These are phyloP conservation scores for Aspergillus fumigatiaffinis DNA, from an alignment of 2,329 filamentous ascomycete genomes.

Conservation along the genomic window DNA sequence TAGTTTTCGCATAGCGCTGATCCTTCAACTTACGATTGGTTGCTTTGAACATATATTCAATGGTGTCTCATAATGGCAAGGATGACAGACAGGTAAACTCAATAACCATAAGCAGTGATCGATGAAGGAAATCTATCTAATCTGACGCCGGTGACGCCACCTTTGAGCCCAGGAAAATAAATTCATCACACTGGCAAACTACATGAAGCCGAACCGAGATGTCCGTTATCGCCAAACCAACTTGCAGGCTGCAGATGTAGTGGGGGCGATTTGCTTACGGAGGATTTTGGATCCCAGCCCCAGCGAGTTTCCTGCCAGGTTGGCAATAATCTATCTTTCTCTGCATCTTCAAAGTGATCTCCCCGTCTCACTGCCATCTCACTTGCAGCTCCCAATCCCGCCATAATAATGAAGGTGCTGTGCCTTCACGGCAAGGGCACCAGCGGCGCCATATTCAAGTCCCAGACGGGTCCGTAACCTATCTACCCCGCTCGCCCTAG, in stretches of 20 bases:
- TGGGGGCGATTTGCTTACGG: background rate
- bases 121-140: background rate
- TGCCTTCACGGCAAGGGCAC: slow-evolving; percentile 39
- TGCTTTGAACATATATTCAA: background rate
- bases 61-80: background rate
- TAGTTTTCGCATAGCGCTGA: background rate
- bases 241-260: background rate
- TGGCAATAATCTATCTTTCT: background rate
- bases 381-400: background rate
- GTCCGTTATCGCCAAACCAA: background rate
- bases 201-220: background rate
- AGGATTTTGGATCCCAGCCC: background rate
- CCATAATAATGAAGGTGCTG: slow-evolving; percentile 26
- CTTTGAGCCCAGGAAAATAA: too few species aligned
- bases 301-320: background rate
- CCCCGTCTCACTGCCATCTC: background rate
- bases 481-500: background rate
- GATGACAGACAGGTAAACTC: too few species aligned
- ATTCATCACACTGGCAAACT: background rate
- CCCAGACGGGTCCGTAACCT: slow-evolving; percentile 27
- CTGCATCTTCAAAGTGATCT: background rate
- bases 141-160: too few species aligned
- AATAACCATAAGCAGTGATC: background rate
- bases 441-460: slow-evolving; percentile 33
- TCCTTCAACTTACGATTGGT: background rate